A percentile compares a stretch with the other conserved stretches of the same genome.
Evolutionary conservation across 2,329 filamentous ascomycete species (phyloP).

Genomic region (Grosmannia clavigera): DNA sequence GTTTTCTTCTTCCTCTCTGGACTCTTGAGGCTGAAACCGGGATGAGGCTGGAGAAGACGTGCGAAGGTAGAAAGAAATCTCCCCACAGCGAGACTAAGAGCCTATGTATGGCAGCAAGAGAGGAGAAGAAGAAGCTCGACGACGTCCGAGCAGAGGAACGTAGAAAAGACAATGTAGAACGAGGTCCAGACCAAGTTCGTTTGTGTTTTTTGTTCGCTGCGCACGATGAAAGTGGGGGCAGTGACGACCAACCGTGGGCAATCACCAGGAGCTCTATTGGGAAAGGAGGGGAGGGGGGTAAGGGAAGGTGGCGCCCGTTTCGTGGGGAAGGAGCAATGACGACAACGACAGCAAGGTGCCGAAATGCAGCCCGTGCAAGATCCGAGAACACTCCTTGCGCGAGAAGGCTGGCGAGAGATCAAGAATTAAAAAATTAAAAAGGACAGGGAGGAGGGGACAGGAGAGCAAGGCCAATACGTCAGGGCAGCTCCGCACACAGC

Average conservation of each 20-base stretch:
- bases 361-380: neutral
- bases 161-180: neutral
- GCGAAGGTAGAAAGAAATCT: neutral
- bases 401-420: neutral
- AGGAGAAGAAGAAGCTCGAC: neutral
- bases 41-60: neutral
- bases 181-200: constrained; percentile 1
- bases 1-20: neutral
- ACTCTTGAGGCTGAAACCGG: neutral
- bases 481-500: neutral
- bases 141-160: too few species aligned
- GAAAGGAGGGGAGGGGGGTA: neutral
- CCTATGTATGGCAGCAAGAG: neutral
- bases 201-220: neutral
- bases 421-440: neutral
- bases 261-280: neutral
- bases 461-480: neutral
- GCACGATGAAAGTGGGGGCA: neutral
- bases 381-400: neutral
- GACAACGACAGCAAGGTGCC: neutral
- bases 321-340: neutral
- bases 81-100: neutral
- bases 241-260: neutral
- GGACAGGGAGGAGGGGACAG: neutral
- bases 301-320: neutral